Evolutionary conservation across 768 basidiomycete genomes (phyloP).

Genomic region (Strobilomyces echinocephalus): DNA sequence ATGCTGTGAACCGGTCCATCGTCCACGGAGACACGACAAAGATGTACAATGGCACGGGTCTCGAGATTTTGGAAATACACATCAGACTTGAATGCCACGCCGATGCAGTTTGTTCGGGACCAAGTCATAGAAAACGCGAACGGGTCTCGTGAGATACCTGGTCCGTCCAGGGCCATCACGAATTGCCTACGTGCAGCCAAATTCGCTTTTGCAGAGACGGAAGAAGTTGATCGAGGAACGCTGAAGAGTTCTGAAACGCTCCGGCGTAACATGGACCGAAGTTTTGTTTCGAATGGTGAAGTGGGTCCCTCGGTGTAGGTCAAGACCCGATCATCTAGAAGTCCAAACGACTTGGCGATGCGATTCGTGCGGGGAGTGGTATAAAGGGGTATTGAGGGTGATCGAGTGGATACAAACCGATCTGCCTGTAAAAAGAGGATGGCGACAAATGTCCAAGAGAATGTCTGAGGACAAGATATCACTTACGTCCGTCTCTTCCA

Average conservation of each 20-base stretch:
- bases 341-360: constrained; percentile 58
- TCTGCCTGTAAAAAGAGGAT: constrained; percentile 41
- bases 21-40: constrained; percentile 38
- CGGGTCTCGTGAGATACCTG: constrained; percentile 50
- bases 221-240: constrained; percentile 24
- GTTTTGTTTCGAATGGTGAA: constrained; percentile 34
- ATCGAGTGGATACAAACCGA: constrained; percentile 54
- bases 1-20: constrained; percentile 43
- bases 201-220: constrained; percentile 55
- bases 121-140: constrained; percentile 59
- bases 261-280: constrained; percentile 45
- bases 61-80: constrained; percentile 62
- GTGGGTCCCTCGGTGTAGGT: constrained; percentile 43
- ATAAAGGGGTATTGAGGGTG: constrained; percentile 50
- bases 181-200: constrained; percentile 51
- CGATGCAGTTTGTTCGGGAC: constrained; percentile 56
- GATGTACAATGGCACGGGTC: constrained; percentile 46
- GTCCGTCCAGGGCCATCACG: constrained; percentile 58
- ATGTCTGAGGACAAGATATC: not conserved
- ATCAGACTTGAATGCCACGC: constrained; percentile 55
- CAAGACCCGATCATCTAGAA: constrained; percentile 52
- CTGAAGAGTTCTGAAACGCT: constrained; percentile 51
- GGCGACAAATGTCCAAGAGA: not conserved
- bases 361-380: constrained; percentile 64
- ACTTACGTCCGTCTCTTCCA: constrained; percentile 30